phyloP scores from a whole-genome alignment of 139 green algal species.

The Chlamydomonas sp. region DNA sequence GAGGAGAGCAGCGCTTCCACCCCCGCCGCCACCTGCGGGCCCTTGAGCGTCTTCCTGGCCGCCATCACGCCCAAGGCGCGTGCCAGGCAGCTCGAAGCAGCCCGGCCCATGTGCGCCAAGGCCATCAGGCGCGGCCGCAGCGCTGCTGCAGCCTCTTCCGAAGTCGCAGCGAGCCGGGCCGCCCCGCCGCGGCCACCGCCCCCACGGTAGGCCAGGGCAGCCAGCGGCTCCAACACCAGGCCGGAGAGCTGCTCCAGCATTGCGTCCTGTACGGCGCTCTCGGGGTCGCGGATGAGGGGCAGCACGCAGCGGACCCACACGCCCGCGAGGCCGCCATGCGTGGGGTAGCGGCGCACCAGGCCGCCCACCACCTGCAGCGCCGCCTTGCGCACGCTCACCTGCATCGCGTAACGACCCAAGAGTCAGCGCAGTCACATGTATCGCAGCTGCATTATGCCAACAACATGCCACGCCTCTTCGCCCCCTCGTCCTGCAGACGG shows the following conservation, averaged over 20 bases:
- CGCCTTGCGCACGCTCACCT: constrained; percentile 77
- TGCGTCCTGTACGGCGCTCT: constrained; percentile 61
- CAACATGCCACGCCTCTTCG: no score
- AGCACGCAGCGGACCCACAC: constrained; percentile 72
- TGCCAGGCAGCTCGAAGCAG: constrained; percentile 53
- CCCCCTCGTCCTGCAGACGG: no score
- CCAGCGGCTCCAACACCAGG: constrained; percentile 57
- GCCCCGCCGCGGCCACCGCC: not conserved
- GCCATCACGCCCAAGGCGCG: constrained; percentile 33
- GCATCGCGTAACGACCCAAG: not conserved
- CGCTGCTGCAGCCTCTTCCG: constrained; percentile 10
- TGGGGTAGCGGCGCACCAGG: constrained; percentile 63
- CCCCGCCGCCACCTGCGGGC: constrained; percentile 31
- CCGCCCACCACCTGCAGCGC: constrained; percentile 54
- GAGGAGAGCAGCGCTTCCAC: constrained; percentile 56
- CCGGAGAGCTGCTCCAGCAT: constrained; percentile 56
- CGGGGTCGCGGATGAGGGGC: constrained; percentile 71
- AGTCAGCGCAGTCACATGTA: no score
- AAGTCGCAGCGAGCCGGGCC: constrained; percentile 12
- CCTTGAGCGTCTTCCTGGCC: constrained; percentile 45
- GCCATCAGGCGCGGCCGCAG: constrained; percentile 66
- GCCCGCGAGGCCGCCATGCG: constrained; percentile 46
- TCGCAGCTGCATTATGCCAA: no score
- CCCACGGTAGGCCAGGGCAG: not conserved
- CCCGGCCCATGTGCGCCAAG: constrained; percentile 47